These are phyloP conservation scores for Cucurbita ficifolia DNA, from an alignment of 306 rosid genomes.

Conservation along the genomic window DNA sequence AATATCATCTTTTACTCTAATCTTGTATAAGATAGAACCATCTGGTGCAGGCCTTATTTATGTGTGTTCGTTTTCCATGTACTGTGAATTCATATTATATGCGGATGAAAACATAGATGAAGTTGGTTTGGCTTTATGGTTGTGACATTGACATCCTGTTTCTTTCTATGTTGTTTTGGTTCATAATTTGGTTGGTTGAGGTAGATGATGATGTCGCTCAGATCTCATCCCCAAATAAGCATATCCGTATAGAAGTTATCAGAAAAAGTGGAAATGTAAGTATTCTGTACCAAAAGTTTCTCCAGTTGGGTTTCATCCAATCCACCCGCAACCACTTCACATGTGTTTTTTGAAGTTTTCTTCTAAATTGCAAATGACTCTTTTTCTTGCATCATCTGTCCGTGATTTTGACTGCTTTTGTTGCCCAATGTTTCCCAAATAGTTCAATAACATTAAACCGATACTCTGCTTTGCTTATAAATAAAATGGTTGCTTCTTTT, in stretches of 20 bases:
- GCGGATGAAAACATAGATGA: not conserved
- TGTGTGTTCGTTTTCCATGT: not conserved
- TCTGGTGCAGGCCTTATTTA: not conserved
- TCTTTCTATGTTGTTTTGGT: not conserved
- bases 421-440: not conserved
- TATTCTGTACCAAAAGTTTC: conserved; percentile 25
- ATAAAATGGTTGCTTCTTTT: not conserved
- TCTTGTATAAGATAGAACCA: not conserved
- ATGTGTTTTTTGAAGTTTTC: not conserved
- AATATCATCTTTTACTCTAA: not conserved
- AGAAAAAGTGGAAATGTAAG: conserved; percentile 20
- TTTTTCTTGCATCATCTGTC: not conserved
- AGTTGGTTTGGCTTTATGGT: conserved; percentile 2
- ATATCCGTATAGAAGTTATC: not conserved
- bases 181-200: conserved; percentile 1
- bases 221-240: conserved; percentile 14
- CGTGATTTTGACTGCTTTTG: not conserved
- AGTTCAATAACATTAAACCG: not conserved
- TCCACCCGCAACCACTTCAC: not conserved
- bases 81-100: not conserved
- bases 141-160: conserved; percentile 1
- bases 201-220: not conserved
- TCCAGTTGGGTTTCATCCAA: not conserved
- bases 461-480: not conserved
- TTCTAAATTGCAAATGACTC: not conserved